phyloP scores from a whole-genome alignment of 805 yeast genomes.

The Hanseniaspora pseudoguilliermondii region DNA sequence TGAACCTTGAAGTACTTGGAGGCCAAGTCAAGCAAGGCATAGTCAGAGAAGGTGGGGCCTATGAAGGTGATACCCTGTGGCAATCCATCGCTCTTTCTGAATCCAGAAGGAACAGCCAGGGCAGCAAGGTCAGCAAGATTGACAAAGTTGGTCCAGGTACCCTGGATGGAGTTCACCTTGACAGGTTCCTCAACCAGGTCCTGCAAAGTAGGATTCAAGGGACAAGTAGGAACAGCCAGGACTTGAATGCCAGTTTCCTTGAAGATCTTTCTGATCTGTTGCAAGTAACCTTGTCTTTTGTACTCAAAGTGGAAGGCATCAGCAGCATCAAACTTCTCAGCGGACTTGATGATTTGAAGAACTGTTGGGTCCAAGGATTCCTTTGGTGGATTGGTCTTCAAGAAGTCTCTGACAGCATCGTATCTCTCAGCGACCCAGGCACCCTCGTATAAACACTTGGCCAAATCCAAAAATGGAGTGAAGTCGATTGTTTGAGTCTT shows the following conservation, averaged over 20 bases:
- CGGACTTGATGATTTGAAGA: constrained; percentile 57
- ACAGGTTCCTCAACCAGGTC: constrained; percentile 69
- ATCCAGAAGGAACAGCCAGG: constrained; percentile 81
- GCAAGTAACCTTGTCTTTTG: constrained; percentile 67
- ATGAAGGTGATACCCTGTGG: constrained; percentile 85
- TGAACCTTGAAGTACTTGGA: constrained; percentile 45
- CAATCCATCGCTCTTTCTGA: constrained; percentile 62
- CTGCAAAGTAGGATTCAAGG: constrained; percentile 72
- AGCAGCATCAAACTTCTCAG: constrained; percentile 66
- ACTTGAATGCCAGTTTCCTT: constrained; percentile 46
- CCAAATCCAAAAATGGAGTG: constrained; percentile 62
- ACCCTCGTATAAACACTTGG: constrained; percentile 84
- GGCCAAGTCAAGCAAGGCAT: constrained; percentile 77
- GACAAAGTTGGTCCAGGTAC: constrained; percentile 96
- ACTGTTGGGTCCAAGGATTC: constrained; percentile 77
- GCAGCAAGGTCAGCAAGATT: constrained; percentile 90
- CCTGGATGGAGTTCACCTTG: constrained; percentile 74
- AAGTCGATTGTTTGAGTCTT: constrained; percentile 56
- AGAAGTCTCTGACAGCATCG: constrained; percentile 64
- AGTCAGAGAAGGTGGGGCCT: constrained; percentile 73
- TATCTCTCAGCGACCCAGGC: constrained; percentile 98
- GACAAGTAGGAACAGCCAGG: constrained; percentile 84
- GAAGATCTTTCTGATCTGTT: constrained; percentile 45
- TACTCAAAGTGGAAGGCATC: constrained; percentile 78
- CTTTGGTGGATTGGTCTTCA: constrained; percentile 56